phyloP scores from a whole-genome alignment of 176 grass and related monocot genomes.

The Avena sativa region DNA sequence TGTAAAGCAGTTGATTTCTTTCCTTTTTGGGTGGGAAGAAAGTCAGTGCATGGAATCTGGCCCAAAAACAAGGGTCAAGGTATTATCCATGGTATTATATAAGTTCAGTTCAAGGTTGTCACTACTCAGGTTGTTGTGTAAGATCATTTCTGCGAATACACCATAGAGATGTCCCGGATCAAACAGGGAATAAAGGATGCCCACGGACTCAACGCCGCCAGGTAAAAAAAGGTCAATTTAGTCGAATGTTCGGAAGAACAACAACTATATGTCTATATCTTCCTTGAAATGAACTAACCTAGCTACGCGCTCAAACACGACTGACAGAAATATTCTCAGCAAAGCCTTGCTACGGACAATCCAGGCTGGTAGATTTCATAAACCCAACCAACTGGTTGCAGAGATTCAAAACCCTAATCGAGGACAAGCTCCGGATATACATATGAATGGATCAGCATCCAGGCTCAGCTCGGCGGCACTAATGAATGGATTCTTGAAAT shows the following conservation, averaged over 20 bases:
- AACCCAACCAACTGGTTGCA: neutral
- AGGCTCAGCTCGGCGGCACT: neutral
- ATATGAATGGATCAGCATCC: neutral
- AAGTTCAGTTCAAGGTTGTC: neutral
- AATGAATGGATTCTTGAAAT: conserved; percentile 17
- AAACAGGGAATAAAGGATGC: neutral
- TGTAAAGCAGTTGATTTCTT: neutral
- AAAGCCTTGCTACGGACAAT: neutral
- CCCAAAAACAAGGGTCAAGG: too few relatives aligned
- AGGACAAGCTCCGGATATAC: conserved; percentile 2
- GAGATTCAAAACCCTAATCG: conserved; percentile 25
- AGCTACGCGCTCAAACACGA: neutral
- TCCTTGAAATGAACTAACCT: neutral
- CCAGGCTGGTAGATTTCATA: neutral
- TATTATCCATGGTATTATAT: too few relatives aligned
- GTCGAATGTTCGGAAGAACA: too few relatives aligned
- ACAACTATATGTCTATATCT: neutral
- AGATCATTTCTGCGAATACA: conserved; percentile 4
- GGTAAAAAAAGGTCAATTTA: neutral
- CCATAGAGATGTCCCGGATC: neutral
- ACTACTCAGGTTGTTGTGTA: neutral
- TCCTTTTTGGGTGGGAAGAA: neutral
- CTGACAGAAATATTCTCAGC: neutral
- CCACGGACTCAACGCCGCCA: neutral
- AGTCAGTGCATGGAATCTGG: neutral